phyloP scores from a whole-genome alignment of 1,139 yeast species.

The Geotrichum histeridarum region DNA sequence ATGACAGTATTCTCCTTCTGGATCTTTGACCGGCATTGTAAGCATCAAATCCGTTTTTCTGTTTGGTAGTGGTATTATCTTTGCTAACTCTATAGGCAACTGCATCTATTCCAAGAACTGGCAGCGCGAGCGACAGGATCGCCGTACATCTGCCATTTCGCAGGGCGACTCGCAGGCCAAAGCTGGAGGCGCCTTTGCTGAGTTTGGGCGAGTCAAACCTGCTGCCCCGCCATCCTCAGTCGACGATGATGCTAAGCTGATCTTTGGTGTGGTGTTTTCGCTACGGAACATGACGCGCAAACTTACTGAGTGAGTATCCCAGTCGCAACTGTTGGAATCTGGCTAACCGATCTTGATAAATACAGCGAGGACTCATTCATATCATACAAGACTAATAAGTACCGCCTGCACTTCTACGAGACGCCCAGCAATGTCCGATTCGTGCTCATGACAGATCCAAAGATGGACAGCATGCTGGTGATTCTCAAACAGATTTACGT shows the following conservation, averaged over 20 bases:
- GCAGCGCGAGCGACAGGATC: slow-evolving; percentile 26
- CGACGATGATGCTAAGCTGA: slow-evolving; percentile 65
- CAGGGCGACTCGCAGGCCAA: slow-evolving; percentile 25
- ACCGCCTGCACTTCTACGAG: slow-evolving; percentile 73
- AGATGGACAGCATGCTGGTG: slow-evolving; percentile 54
- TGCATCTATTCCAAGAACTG: slow-evolving; percentile 36
- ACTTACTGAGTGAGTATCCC: slow-evolving; percentile 33
- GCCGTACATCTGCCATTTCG: slow-evolving; percentile 14
- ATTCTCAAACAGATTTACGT: slow-evolving; percentile 65
- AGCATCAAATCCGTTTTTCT: slow-evolving; percentile 22
- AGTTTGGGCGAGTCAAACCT: slow-evolving; percentile 13
- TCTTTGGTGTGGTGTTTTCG: slow-evolving; percentile 85
- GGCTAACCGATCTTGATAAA: neutral
- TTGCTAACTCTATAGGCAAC: slow-evolving; percentile 29
- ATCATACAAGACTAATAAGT: slow-evolving; percentile 66
- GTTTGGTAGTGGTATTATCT: neutral
- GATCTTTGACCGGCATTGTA: slow-evolving; percentile 84
- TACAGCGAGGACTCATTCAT: slow-evolving; percentile 48
- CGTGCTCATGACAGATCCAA: slow-evolving; percentile 65
- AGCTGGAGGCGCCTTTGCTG: slow-evolving; percentile 13
- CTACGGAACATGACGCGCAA: slow-evolving; percentile 68
- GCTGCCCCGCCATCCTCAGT: slow-evolving; percentile 18
- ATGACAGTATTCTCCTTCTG: slow-evolving; percentile 75
- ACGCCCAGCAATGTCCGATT: slow-evolving; percentile 75
- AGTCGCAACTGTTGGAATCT: neutral